Percentiles rank a stretch among this genome's conserved stretches.
These are phyloP conservation scores for Nemania sp. DNA, from an alignment of 2,329 filamentous ascomycete genomes.

Conservation along the genomic window DNA sequence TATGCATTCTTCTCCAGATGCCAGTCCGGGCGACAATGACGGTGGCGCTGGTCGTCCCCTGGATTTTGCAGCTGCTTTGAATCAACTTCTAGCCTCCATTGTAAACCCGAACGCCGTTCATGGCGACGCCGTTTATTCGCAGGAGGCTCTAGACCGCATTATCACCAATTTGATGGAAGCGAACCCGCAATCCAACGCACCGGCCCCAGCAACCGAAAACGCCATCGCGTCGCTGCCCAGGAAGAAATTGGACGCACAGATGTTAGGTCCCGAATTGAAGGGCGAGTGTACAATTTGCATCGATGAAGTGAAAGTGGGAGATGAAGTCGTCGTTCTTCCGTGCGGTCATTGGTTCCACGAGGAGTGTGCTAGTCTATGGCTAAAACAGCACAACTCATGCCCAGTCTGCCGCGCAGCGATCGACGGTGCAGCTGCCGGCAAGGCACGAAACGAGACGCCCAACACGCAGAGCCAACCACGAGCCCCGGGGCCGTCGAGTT, in stretches of 20 bases:
- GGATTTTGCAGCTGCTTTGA: slow-evolving; percentile 47
- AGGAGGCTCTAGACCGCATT: slow-evolving; percentile 88
- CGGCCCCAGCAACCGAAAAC: slow-evolving; percentile 75
- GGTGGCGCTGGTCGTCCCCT: slow-evolving; percentile 24
- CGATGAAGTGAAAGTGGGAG: slow-evolving; percentile 73
- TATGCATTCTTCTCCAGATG: slow-evolving; percentile 24
- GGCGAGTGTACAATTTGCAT: slow-evolving; percentile 96
- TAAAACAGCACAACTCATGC: slow-evolving; percentile 90
- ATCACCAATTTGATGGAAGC: slow-evolving; percentile 88
- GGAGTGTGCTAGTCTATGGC: slow-evolving; percentile 78
- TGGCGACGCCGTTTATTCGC: slow-evolving; percentile 85
- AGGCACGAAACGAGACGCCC: slow-evolving; percentile 24
- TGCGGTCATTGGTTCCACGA: slow-evolving; percentile 96
- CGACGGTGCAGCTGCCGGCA: slow-evolving; percentile 43
- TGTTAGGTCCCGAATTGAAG: slow-evolving; percentile 67
- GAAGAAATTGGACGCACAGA: slow-evolving; percentile 68
- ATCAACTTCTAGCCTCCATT: slow-evolving; percentile 56
- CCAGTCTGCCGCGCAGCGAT: slow-evolving; percentile 73
- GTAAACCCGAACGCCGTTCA: slow-evolving; percentile 57
- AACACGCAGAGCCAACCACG: slow-evolving; percentile 7
- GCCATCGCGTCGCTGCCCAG: slow-evolving; percentile 76
- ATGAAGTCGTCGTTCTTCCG: slow-evolving; percentile 76
- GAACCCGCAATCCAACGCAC: slow-evolving; percentile 73
- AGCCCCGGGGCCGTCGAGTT: slow-evolving; percentile 20
- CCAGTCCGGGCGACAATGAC: slow-evolving; percentile 26